Base-by-base conservation (phyloP, 2,329 filamentous ascomycete genomes). In the Atkinsonella texensis region DNA sequence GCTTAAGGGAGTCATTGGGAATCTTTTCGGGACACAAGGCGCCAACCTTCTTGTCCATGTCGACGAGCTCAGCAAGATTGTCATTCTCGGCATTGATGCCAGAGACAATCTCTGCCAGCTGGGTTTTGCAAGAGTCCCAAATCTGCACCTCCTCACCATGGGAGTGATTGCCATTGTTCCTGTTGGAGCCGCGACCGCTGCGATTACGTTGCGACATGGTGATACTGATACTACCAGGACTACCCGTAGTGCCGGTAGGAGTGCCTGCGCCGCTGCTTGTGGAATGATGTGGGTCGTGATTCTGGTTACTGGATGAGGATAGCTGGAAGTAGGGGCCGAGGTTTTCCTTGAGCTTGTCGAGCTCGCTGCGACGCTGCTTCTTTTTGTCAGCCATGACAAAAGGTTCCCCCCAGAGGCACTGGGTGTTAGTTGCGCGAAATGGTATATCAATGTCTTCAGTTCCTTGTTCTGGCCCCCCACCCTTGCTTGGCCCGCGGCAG, bases 161-260 rank as follows among this genome's bases (percentile, higher is more conserved):
- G 8, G 64, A 41, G 35, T 55, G 58, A 54, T 68, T 65, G 28
- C 69, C 68, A 46, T 70, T 72, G 61, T 70, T 73, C 42, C 70
- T 67, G 60, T 69, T 70, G 41, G 68, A 70, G 40, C 69, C 70
- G 55, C 70, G 70, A 49, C 68, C 69, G 58, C 69, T 71, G 51
- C 71, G 68, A 54, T 70, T 71, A 54, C 70, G 65, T 59, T 72
- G 70, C 43, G 70, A 71, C 70, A 72, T 73, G 50, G 58, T 50
- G 49, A 10, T 41, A 40, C 58, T 50, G 49, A 10, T 42, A 40
- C 48, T 48, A 23, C 40, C 28, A 13, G 47, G 46, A 20, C 42
- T 52, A 35, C 44, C 52, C 3, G 49, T 43, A 11, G 20, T 40
- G 38, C 39, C n/a, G n/a, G n/a, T n/a, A n/a, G n/a, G n/a, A n/a